Conservation (phyloP, 1,139 yeast species). For the Hyphopichia wangnamkhiaoensis region DNA sequence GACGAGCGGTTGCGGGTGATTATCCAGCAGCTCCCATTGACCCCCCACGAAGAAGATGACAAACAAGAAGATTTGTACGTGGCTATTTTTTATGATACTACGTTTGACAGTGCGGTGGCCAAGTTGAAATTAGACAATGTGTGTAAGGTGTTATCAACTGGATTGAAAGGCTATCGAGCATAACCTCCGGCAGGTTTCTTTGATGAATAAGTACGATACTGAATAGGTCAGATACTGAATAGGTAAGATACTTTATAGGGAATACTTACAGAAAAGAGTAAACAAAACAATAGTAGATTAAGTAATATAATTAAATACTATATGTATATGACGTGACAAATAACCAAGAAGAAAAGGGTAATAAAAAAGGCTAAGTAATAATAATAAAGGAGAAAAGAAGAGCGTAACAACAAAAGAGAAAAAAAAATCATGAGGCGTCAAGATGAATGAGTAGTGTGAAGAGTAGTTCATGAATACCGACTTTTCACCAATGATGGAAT, state of each 20-base stretch:
- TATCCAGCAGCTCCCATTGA: conserved; percentile 20
- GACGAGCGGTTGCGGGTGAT: conserved; percentile 32
- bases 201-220: not conserved
- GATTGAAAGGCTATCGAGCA: conserved; percentile 28
- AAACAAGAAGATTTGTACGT: conserved; percentile 20
- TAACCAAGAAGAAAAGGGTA: no score
- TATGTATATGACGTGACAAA: not conserved
- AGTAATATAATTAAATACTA: no score
- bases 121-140: conserved; percentile 44
- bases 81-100: conserved; percentile 32
- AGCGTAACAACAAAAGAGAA: not conserved
- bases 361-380: no score
- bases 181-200: conserved; percentile 10
- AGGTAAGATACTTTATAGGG: not conserved
- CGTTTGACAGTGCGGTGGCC: conserved; percentile 43
- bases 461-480: no score
- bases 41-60: conserved; percentile 1
- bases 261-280: not conserved
- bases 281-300: not conserved
- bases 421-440: no score
- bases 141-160: conserved; percentile 28
- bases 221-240: no score
- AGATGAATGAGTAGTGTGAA: no score
- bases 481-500: no score
- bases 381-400: not conserved